Evolutionary conservation across 345 rosid species (phyloP).

Genomic region (Cardamine chenopodiifolia): DNA sequence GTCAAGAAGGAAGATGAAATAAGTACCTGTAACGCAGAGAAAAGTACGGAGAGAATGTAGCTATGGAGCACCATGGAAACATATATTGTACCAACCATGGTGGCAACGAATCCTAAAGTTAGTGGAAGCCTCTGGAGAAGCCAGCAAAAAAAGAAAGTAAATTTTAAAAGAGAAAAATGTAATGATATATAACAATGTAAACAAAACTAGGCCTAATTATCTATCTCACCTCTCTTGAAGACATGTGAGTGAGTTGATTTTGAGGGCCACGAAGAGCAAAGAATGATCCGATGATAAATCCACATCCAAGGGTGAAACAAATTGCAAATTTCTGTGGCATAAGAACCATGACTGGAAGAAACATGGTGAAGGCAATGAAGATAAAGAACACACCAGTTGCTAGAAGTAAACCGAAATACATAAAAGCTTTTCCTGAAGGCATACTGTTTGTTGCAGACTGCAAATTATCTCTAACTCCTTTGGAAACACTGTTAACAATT

Average conservation of each 20-base stretch:
- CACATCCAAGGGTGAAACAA: constrained; percentile 81
- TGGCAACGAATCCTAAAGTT: constrained; percentile 69
- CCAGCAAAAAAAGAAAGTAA: constrained; percentile 16
- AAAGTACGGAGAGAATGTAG: constrained; percentile 77
- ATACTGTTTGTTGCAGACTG: constrained; percentile 75
- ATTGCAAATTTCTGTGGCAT: constrained; percentile 89
- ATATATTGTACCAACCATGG: constrained; percentile 80
- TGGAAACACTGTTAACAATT: constrained; percentile 51
- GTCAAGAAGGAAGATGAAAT: background rate
- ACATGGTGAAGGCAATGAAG: constrained; percentile 78
- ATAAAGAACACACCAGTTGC: constrained; percentile 75
- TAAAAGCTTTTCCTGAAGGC: constrained; percentile 74
- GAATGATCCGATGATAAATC: constrained; percentile 74
- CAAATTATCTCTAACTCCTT: constrained; percentile 77
- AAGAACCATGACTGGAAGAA: constrained; percentile 84
- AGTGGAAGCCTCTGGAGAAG: constrained; percentile 75
- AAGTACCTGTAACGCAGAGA: constrained; percentile 74
- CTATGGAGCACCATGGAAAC: constrained; percentile 89
- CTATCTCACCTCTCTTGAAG: constrained; percentile 68
- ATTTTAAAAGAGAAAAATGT: background rate
- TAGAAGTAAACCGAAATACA: constrained; percentile 76
- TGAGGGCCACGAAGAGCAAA: constrained; percentile 80
- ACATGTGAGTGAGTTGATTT: constrained; percentile 75
- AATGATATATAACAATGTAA: background rate
- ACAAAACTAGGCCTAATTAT: background rate